Conservation (phyloP, 306 rosid species). For the Pyrus pyrifolia region DNA sequence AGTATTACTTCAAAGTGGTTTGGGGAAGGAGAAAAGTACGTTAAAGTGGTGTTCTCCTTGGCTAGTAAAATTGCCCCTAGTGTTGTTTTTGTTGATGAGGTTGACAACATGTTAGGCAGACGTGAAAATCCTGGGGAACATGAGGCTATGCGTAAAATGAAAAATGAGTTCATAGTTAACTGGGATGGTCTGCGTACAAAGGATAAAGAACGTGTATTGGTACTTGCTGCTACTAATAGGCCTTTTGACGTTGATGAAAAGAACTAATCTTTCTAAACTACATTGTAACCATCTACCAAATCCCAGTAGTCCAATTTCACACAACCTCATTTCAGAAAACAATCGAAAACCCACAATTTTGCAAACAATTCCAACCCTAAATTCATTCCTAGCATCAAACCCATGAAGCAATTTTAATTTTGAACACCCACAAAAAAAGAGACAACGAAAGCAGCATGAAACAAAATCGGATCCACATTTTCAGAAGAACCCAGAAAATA, state of each 20-base stretch:
- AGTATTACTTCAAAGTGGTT: conserved; percentile 98
- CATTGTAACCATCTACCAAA: too few species aligned
- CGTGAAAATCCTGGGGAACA: conserved; percentile 96
- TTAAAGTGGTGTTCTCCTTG: conserved; percentile 86
- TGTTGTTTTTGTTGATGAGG: conserved; percentile 97
- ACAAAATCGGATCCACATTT: too few species aligned
- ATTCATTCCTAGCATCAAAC: too few species aligned
- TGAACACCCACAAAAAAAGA: too few species aligned
- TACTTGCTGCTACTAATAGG: conserved; percentile 94
- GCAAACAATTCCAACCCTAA: too few species aligned
- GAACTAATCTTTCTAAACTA: too few species aligned
- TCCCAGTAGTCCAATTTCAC: too few species aligned
- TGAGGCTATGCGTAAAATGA: conserved; percentile 96
- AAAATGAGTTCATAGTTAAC: conserved; percentile 94
- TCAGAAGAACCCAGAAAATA: too few species aligned
- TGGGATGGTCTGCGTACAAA: conserved; percentile 98
- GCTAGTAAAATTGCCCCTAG: conserved; percentile 98
- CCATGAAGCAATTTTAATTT: too few species aligned
- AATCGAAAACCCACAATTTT: too few species aligned
- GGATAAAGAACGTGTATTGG: conserved; percentile 87
- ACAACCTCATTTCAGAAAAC: too few species aligned
- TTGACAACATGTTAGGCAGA: conserved; percentile 94
- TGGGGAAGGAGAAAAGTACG: conserved; percentile 97
- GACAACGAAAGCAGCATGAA: too few species aligned
- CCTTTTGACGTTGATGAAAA: conserved; percentile 50